Conservation (phyloP, 108 stramenopile species). For the Nitzschia sp. region DNA sequence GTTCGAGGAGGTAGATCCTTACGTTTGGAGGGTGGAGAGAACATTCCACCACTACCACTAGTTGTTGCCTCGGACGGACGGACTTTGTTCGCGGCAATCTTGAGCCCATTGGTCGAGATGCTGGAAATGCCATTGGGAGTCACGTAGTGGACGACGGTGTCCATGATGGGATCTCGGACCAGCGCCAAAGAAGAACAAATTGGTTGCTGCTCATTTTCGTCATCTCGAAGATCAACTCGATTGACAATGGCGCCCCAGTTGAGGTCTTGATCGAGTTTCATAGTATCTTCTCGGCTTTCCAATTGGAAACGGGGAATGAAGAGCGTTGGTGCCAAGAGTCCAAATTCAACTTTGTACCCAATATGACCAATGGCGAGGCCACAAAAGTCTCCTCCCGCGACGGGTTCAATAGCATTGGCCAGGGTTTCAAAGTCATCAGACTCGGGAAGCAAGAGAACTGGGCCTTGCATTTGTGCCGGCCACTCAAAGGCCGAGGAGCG, state of each 20-base stretch:
- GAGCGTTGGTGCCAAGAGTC: constrained; percentile 51
- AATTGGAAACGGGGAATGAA: constrained; percentile 67
- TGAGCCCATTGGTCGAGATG: constrained; percentile 58
- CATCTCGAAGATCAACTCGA: constrained; percentile 40
- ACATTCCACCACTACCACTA: background rate
- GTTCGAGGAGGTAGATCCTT: constrained; percentile 32
- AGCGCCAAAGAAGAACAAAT: constrained; percentile 26
- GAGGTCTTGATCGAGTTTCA: constrained; percentile 51
- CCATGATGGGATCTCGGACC: constrained; percentile 67
- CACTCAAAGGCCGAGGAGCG: constrained; percentile 27
- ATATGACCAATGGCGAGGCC: constrained; percentile 57
- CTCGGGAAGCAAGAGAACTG: constrained; percentile 27
- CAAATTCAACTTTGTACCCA: constrained; percentile 52
- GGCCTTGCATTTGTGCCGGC: constrained; percentile 55
- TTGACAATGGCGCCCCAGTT: constrained; percentile 50
- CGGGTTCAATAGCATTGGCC: constrained; percentile 46
- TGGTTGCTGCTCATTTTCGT: constrained; percentile 14
- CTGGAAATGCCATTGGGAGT: constrained; percentile 50
- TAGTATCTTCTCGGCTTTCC: constrained; percentile 53
- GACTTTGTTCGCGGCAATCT: constrained; percentile 36
- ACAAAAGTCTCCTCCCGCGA: constrained; percentile 44
- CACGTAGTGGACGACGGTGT: constrained; percentile 59
- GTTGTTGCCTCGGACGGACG: constrained; percentile 7
- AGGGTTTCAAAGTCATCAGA: constrained; percentile 22
- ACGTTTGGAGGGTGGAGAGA: constrained; percentile 24